A percentile compares a stretch with the other conserved stretches of the same genome.
phyloP scores from a whole-genome alignment of 441 rosid genomes.

The Kokia cookei region DNA sequence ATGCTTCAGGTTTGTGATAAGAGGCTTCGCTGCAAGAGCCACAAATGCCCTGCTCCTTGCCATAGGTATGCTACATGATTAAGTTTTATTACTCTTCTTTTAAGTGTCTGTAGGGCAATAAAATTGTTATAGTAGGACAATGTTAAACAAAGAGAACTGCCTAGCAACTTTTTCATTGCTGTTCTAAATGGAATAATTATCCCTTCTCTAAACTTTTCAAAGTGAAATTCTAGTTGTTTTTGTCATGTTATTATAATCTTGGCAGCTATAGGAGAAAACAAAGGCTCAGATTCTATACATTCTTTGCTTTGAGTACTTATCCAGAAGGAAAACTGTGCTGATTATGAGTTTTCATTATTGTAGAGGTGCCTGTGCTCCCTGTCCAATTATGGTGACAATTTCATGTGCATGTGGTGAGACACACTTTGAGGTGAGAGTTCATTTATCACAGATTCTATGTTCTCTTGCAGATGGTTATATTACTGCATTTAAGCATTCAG shows the following conservation, averaged over 20 bases:
- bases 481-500: neutral
- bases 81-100: neutral
- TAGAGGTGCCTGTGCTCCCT: conserved; percentile 95
- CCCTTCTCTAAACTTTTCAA: neutral
- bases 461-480: conserved; percentile 1
- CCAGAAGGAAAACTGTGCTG: neutral
- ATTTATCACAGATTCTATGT: conserved; percentile 1
- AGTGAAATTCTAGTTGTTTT: neutral
- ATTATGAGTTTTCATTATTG: conserved; percentile 23
- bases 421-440: conserved; percentile 64
- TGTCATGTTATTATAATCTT: neutral
- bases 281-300: neutral
- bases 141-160: neutral
- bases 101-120: conserved; percentile 1
- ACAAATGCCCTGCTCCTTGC: conserved; percentile 88
- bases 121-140: neutral
- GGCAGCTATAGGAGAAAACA: neutral
- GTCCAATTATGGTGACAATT: conserved; percentile 86
- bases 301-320: neutral
- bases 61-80: conserved; percentile 51
- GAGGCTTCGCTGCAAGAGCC: conserved; percentile 80
- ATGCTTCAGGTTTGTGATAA: conserved; percentile 65
- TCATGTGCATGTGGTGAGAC: conserved; percentile 83
- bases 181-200: neutral
- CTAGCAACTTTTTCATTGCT: neutral